phyloP scores from a whole-genome alignment of 176 grass and related monocot genomes.

The Aechmea fasciata region DNA sequence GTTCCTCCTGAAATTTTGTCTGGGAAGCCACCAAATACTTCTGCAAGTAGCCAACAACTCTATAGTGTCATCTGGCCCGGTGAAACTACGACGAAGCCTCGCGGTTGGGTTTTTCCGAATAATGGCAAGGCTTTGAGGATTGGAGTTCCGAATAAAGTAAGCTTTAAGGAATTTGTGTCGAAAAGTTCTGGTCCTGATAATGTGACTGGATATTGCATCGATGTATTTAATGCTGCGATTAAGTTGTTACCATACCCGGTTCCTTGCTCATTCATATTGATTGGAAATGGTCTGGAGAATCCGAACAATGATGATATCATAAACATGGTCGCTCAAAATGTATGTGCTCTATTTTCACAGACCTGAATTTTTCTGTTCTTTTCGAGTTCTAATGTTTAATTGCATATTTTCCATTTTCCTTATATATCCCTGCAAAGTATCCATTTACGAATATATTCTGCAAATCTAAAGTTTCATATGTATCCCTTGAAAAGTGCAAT shows the following conservation, averaged over 20 bases:
- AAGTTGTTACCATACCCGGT: conserved; percentile 68
- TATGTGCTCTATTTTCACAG: conserved; percentile 27
- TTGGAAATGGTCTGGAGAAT: conserved; percentile 56
- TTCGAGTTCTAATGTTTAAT: conserved; percentile 6
- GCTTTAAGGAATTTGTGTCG: conserved; percentile 71
- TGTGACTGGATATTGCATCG: conserved; percentile 54
- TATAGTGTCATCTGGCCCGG: conserved; percentile 59
- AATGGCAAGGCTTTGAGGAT: conserved; percentile 61
- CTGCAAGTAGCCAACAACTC: conserved; percentile 30
- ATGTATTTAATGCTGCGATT: conserved; percentile 62
- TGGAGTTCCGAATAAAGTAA: conserved; percentile 63
- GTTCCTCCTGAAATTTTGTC: conserved; percentile 54
- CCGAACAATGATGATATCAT: conserved; percentile 55
- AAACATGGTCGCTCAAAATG: conserved; percentile 51
- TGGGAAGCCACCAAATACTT: conserved; percentile 44
- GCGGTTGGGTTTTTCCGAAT: conserved; percentile 71
- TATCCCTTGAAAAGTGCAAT: too few species aligned
- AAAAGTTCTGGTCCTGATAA: conserved; percentile 29
- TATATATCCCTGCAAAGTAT: too few species aligned
- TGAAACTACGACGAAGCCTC: conserved; percentile 25
- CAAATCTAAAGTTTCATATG: too few species aligned
- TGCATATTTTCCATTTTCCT: neutral
- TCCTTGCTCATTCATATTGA: conserved; percentile 46
- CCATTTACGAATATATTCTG: too few species aligned
- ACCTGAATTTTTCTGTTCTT: conserved; percentile 13